These are phyloP conservation scores for Santalum album DNA, from an alignment of 164 flowering plant genomes.

Conservation along the genomic window DNA sequence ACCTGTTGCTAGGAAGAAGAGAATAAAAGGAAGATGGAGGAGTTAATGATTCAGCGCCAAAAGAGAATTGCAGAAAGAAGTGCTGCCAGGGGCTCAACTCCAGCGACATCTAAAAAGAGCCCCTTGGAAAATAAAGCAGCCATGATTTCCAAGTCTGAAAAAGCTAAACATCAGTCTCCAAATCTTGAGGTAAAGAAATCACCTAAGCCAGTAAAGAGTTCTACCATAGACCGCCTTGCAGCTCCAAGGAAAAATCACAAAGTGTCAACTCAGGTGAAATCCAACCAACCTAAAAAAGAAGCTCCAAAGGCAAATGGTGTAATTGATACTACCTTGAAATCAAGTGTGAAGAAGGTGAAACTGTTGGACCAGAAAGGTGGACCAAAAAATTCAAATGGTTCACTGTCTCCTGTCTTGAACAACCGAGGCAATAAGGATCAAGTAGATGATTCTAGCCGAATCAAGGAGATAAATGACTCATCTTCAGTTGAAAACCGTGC, in stretches of 20 bases:
- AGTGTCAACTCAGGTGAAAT: slow-evolving; percentile 22
- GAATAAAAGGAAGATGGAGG: slow-evolving; percentile 60
- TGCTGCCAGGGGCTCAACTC: slow-evolving; percentile 26
- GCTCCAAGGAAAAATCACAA: slow-evolving; percentile 27
- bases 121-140: slow-evolving; percentile 20
- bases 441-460: slow-evolving; percentile 18
- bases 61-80: slow-evolving; percentile 91
- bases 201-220: slow-evolving; percentile 38
- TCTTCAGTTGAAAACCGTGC: slow-evolving; percentile 25
- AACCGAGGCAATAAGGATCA: slow-evolving; percentile 12
- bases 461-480: slow-evolving; percentile 21
- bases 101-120: slow-evolving; percentile 23
- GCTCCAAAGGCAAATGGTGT: slow-evolving; percentile 28
- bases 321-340: slow-evolving; percentile 23
- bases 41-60: slow-evolving; percentile 55
- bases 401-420: slow-evolving; percentile 12
- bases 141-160: slow-evolving; percentile 20
- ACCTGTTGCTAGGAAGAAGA: slow-evolving; percentile 66
- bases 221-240: slow-evolving; percentile 63
- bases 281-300: slow-evolving; percentile 26
- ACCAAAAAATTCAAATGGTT: slow-evolving; percentile 1
- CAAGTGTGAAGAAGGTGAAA: slow-evolving; percentile 18
- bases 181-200: slow-evolving; percentile 26
- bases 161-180: slow-evolving; percentile 22
- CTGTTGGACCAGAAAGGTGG: slow-evolving; percentile 19